phyloP scores from a whole-genome alignment of 345 rosid species.

The Sisymbrium altissimum region DNA sequence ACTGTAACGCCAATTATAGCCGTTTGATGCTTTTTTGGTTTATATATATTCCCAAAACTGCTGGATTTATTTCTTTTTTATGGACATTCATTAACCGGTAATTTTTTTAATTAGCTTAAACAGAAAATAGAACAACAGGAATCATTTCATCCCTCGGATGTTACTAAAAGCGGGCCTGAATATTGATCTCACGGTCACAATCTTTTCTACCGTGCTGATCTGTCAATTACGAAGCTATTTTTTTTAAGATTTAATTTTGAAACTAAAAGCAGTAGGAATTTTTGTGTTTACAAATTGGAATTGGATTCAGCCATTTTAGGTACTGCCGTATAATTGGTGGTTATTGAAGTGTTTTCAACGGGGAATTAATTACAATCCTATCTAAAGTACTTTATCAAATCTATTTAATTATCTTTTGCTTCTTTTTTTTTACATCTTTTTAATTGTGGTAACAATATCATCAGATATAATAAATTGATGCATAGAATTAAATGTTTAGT shows the following conservation, averaged over 20 bases:
- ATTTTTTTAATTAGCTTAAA: not conserved
- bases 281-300: not conserved
- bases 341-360: not conserved
- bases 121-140: not conserved
- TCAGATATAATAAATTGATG: not conserved
- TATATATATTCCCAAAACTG: slow-evolving; percentile 21
- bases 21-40: slow-evolving; percentile 39
- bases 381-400: not conserved
- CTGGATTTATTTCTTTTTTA: slow-evolving; percentile 1
- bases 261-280: not conserved
- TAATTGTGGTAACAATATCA: no score
- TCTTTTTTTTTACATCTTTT: no score
- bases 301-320: not conserved
- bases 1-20: slow-evolving; percentile 58
- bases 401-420: no score
- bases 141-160: not conserved
- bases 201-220: not conserved
- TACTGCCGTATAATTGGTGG: not conserved
- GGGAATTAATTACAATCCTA: not conserved
- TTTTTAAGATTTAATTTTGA: no score
- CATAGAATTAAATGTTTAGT: not conserved
- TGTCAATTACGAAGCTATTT: not conserved
- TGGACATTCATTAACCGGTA: not conserved
- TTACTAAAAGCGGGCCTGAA: not conserved
- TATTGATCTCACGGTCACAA: slow-evolving; percentile 20